Conservation (phyloP, 805 yeast genomes). For the Wickerhamiella vanderwaltii region DNA sequence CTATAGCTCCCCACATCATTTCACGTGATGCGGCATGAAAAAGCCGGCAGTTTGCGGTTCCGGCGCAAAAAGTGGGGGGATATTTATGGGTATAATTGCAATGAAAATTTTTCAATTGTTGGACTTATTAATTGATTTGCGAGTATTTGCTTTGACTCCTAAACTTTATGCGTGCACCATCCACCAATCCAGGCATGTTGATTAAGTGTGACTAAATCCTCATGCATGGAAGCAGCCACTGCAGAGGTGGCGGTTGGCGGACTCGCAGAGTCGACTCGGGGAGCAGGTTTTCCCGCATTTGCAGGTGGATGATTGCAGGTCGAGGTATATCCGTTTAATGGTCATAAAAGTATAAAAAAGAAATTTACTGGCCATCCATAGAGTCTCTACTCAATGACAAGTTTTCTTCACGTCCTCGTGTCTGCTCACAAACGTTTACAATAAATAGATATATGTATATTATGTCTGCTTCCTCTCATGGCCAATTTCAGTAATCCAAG, state of each 20-base stretch:
- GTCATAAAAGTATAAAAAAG: too few relatives aligned
- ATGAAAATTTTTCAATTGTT: too few relatives aligned
- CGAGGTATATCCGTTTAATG: too few relatives aligned
- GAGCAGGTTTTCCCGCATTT: too few relatives aligned
- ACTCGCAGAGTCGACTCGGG: too few relatives aligned
- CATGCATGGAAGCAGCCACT: not conserved
- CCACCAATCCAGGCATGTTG: not conserved
- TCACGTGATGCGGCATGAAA: conserved; percentile 2
- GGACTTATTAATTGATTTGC: conserved; percentile 9
- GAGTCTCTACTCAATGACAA: too few relatives aligned
- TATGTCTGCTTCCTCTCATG: not conserved
- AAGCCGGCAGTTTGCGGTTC: not conserved
- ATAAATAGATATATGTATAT: not conserved
- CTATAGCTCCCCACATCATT: not conserved
- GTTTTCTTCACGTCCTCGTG: too few relatives aligned
- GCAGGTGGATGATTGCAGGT: too few relatives aligned
- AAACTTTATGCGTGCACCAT: not conserved
- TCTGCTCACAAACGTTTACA: too few relatives aligned
- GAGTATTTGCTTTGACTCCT: conserved; percentile 10
- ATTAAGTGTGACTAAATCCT: not conserved
- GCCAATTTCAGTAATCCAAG: conserved; percentile 7
- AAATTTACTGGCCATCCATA: too few relatives aligned
- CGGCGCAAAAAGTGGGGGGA: too few relatives aligned
- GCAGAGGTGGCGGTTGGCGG: not conserved
- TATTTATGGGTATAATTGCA: too few relatives aligned